Conservation (phyloP, 2,329 filamentous ascomycete species). For the Trichoderma simmonsii region DNA sequence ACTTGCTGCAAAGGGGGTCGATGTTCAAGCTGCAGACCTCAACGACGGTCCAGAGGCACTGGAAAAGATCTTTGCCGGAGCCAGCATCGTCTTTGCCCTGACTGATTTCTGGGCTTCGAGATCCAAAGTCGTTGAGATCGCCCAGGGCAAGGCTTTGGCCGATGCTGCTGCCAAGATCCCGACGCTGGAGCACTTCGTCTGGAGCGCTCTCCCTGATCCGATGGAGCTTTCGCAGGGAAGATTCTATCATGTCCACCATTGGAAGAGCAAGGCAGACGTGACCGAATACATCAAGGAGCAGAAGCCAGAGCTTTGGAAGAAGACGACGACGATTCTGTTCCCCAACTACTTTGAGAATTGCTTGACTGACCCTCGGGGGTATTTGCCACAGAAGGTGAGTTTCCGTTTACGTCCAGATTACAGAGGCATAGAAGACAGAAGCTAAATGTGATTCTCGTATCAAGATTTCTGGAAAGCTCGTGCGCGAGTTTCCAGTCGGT, state of each 20-base stretch:
- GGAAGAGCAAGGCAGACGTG: not conserved
- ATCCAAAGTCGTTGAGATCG: not conserved
- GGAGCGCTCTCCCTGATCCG: not conserved
- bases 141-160: not conserved
- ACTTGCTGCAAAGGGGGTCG: not conserved
- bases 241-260: not conserved
- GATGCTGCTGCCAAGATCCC: not conserved
- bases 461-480: not conserved
- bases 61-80: not conserved
- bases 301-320: not conserved
- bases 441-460: not conserved
- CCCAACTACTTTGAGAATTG: slow-evolving; percentile 1
- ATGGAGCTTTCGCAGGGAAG: not conserved
- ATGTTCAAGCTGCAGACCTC: not conserved
- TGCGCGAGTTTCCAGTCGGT: not conserved
- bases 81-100: not conserved
- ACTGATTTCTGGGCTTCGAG: not conserved
- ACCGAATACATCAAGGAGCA: not conserved
- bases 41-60: not conserved
- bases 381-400: not conserved
- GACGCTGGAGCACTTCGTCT: not conserved
- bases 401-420: too few relatives aligned
- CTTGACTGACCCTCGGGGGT: not conserved
- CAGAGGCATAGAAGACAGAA: not conserved
- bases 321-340: not conserved